Evolutionary conservation across 306 rosid genomes (phyloP).

Genomic region (Gynostemma pentaphyllum): DNA sequence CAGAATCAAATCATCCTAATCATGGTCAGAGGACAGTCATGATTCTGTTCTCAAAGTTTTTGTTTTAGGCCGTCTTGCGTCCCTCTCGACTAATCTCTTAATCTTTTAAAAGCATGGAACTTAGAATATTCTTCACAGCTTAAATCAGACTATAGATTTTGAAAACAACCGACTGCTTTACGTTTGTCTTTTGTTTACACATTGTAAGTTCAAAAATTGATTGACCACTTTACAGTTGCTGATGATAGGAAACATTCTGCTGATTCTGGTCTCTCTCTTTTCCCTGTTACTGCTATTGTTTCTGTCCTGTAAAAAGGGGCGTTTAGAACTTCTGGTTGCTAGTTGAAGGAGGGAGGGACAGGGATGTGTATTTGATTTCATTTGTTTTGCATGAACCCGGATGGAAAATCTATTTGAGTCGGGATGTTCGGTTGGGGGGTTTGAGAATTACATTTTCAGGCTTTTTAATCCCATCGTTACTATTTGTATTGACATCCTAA

Average conservation of each 20-base stretch:
- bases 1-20: not conserved
- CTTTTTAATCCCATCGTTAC: too few species aligned
- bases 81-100: too few species aligned
- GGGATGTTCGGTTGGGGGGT: too few species aligned
- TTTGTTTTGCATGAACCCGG: too few species aligned
- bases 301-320: too few species aligned
- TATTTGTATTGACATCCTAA: too few species aligned
- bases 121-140: constrained; percentile 1
- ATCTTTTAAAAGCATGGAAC: not conserved
- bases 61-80: not conserved
- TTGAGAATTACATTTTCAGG: too few species aligned
- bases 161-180: not conserved
- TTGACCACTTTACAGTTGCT: not conserved
- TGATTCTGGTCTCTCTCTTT: not conserved
- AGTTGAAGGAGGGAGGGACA: too few species aligned
- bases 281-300: not conserved
- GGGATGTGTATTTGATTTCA: too few species aligned
- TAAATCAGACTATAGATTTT: not conserved
- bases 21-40: not conserved
- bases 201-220: not conserved
- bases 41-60: not conserved
- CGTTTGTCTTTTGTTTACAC: not conserved
- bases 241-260: not conserved
- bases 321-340: too few species aligned
- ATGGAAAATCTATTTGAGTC: too few species aligned